Conservation (phyloP, 2,329 filamentous ascomycete genomes). For the Periconia sp. region DNA sequence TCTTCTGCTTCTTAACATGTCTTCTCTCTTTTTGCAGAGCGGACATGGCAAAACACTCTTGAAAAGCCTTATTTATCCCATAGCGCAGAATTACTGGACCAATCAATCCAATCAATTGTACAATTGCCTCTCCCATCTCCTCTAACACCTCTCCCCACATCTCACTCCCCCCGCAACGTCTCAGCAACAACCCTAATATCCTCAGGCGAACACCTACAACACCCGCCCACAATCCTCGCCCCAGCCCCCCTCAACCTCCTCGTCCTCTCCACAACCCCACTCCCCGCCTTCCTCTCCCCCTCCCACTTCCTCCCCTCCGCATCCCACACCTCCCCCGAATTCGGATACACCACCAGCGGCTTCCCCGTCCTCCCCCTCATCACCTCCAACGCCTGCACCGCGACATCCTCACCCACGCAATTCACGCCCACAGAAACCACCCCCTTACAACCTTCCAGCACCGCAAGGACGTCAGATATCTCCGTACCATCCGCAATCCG, state of each 20-base stretch:
- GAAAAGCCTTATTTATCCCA: too few relatives aligned
- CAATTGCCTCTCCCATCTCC: neutral
- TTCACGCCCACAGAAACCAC: constrained; percentile 51
- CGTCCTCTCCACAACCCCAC: constrained; percentile 28
- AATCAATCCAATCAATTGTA: neutral
- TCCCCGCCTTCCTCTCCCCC: constrained; percentile 26
- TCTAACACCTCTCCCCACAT: neutral
- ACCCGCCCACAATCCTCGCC: constrained; percentile 50
- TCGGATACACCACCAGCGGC: constrained; percentile 47
- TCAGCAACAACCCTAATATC: constrained; percentile 42
- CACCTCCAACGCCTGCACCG: constrained; percentile 34
- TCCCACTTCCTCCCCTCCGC: constrained; percentile 42
- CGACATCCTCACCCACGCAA: constrained; percentile 44
- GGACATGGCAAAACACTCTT: too few relatives aligned
- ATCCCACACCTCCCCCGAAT: constrained; percentile 52
- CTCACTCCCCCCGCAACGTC: constrained; percentile 14
- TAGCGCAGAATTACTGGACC: too few relatives aligned
- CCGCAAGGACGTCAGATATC: constrained; percentile 31
- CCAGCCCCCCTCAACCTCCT: constrained; percentile 40
- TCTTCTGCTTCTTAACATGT: too few relatives aligned
- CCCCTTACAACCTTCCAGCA: constrained; percentile 31
- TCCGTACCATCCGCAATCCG: constrained; percentile 48
- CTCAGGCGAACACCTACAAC: constrained; percentile 49
- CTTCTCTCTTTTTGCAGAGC: too few relatives aligned
- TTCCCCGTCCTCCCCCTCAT: constrained; percentile 34